Evolutionary conservation across 352 stramenopile species (phyloP).

Genomic region (Globisporangium canariense): DNA sequence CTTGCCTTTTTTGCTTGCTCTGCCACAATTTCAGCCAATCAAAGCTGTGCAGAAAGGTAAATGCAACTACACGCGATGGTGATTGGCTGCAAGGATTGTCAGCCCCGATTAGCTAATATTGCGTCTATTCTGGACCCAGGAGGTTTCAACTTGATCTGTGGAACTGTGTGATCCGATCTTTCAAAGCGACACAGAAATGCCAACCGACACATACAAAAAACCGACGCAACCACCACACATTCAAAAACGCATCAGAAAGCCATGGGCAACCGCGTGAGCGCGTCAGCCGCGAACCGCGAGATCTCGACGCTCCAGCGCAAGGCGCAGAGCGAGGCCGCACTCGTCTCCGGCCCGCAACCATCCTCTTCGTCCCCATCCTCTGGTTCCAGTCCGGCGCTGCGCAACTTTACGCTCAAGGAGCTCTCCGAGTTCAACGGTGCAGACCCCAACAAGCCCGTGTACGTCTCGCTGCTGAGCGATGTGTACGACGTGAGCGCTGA

Average conservation of each 20-base stretch:
- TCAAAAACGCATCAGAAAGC: neutral
- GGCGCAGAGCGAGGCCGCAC: conserved; percentile 1
- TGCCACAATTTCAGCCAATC: no score
- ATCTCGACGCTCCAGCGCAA: conserved; percentile 3
- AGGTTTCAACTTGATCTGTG: no score
- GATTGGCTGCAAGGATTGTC: no score
- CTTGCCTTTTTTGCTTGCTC: no score
- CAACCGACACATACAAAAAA: no score
- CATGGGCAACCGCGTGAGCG: conserved; percentile 89
- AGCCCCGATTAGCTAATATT: no score
- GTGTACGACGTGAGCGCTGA: conserved; percentile 93
- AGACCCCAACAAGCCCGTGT: conserved; percentile 75
- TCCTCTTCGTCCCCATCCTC: neutral
- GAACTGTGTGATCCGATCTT: no score
- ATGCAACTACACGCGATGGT: no score
- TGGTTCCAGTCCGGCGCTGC: neutral
- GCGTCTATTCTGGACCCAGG: no score
- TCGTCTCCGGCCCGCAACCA: neutral
- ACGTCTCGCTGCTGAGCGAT: conserved; percentile 88
- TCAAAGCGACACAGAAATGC: no score
- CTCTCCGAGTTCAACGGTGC: conserved; percentile 84
- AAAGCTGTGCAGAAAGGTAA: no score
- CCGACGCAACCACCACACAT: no score
- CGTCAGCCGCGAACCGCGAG: neutral
- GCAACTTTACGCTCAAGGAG: conserved; percentile 77